phyloP scores from a whole-genome alignment of 1,139 yeast genomes.

The Yamadazyma kanchanaburiensis region DNA sequence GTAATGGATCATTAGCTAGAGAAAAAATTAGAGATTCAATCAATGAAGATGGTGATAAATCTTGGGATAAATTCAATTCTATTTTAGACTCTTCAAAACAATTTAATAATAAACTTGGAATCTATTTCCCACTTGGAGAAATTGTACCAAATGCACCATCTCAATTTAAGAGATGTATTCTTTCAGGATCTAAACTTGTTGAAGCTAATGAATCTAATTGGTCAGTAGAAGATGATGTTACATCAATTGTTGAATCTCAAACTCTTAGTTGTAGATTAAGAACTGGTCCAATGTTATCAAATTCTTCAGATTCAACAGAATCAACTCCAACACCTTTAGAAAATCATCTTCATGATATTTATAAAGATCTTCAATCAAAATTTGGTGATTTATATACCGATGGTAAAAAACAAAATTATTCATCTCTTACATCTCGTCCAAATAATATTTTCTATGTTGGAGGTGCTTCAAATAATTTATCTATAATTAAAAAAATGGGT shows the following conservation, averaged over 20 bases:
- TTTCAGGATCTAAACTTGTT: slow-evolving; percentile 15
- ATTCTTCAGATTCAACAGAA: slow-evolving; percentile 11
- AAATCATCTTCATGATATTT: slow-evolving; percentile 17
- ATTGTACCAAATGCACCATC: slow-evolving; percentile 79
- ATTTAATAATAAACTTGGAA: slow-evolving; percentile 56
- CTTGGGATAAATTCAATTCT: slow-evolving; percentile 68
- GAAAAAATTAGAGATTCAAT: slow-evolving; percentile 68
- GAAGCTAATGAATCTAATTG: slow-evolving; percentile 21
- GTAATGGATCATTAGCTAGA: slow-evolving; percentile 87
- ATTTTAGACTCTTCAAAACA: slow-evolving; percentile 38
- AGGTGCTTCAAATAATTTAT: slow-evolving; percentile 73
- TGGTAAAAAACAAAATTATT: slow-evolving; percentile 41
- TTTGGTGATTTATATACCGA: slow-evolving; percentile 50
- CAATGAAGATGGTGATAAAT: slow-evolving; percentile 41
- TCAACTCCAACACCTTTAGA: slow-evolving; percentile 15
- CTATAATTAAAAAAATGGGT: slow-evolving; percentile 68
- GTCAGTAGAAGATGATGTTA: slow-evolving; percentile 62
- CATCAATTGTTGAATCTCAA: slow-evolving; percentile 81
- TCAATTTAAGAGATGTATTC: slow-evolving; percentile 49
- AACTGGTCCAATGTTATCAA: slow-evolving; percentile 63
- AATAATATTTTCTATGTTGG: slow-evolving; percentile 79
- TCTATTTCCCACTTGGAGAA: slow-evolving; percentile 85
- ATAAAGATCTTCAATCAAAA: slow-evolving; percentile 20
- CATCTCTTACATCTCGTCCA: slow-evolving; percentile 55
- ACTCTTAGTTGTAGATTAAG: slow-evolving; percentile 80